A percentile compares a stretch with the other conserved stretches of the same genome.
phyloP scores from a whole-genome alignment of 2,329 filamentous ascomycete genomes.

The Fusarium drepaniforme region DNA sequence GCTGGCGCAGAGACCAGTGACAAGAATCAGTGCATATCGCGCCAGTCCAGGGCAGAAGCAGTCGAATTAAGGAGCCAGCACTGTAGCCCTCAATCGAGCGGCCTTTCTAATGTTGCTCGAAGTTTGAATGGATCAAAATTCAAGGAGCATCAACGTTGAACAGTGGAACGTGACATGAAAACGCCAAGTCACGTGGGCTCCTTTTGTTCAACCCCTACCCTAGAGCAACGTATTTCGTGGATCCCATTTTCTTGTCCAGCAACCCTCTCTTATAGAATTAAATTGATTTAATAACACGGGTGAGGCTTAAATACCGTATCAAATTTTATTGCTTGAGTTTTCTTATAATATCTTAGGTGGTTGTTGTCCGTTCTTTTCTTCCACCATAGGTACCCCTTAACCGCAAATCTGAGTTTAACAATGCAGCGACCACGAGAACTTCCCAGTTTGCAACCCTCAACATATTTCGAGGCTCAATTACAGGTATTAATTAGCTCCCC shows the following conservation, averaged over 20 bases:
- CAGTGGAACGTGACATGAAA: slow-evolving; percentile 35
- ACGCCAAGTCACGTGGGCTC: slow-evolving; percentile 44
- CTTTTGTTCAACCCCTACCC: background rate
- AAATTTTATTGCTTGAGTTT: background rate
- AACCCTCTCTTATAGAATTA: background rate
- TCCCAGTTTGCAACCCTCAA: background rate
- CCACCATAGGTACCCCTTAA: background rate
- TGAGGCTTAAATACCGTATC: background rate
- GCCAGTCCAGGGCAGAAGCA: background rate
- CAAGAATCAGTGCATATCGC: slow-evolving; percentile 34
- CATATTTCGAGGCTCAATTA: background rate
- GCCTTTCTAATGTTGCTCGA: slow-evolving; percentile 10
- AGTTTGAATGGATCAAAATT: slow-evolving; percentile 5
- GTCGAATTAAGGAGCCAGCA: background rate
- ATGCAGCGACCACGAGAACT: background rate
- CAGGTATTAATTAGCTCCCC: background rate
- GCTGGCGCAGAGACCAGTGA: slow-evolving; percentile 24
- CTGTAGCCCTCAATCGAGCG: background rate
- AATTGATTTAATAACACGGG: background rate
- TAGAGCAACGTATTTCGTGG: background rate
- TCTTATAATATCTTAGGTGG: too few species aligned
- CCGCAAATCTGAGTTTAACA: background rate
- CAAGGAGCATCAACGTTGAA: background rate
- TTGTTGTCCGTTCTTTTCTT: background rate
- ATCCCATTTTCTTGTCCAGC: background rate